Evolutionary conservation across 2,329 filamentous ascomycete genomes (phyloP).

Genomic region (Ramularia collo-cygni): DNA sequence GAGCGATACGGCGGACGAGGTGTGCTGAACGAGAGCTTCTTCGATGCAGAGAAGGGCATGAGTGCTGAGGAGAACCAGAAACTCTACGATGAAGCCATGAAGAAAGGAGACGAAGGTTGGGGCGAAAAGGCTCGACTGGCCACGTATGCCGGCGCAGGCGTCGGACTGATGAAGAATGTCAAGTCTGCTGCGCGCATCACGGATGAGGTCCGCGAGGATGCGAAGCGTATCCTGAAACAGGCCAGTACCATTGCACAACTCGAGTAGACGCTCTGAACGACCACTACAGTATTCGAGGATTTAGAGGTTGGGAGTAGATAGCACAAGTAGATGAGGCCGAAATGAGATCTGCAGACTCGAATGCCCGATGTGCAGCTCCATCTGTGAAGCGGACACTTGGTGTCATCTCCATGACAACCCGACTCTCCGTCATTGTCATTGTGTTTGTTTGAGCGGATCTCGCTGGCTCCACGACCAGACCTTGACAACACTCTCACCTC

Average conservation of each 20-base stretch:
- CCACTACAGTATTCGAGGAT: too few species aligned
- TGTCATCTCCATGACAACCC: too few species aligned
- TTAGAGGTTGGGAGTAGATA: too few species aligned
- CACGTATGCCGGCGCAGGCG: constrained; percentile 56
- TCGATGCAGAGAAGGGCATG: constrained; percentile 36
- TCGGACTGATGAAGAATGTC: constrained; percentile 51
- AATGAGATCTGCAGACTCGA: too few species aligned
- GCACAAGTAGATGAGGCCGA: too few species aligned
- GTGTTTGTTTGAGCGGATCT: too few species aligned
- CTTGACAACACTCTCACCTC: too few species aligned
- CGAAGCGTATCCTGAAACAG: constrained; percentile 27
- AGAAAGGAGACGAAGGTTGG: constrained; percentile 47
- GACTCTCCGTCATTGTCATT: too few species aligned
- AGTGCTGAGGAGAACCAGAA: constrained; percentile 38
- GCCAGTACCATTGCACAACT: constrained; percentile 4
- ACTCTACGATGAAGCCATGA: constrained; percentile 43
- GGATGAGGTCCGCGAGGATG: constrained; percentile 38
- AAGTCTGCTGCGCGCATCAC: constrained; percentile 48
- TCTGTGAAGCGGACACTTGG: too few species aligned
- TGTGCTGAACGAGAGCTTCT: constrained; percentile 49
- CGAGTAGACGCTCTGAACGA: too few species aligned
- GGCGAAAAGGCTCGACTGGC: constrained; percentile 50
- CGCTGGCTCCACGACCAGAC: too few species aligned
- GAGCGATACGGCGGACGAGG: constrained; percentile 51
- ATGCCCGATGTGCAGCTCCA: too few species aligned